These are phyloP conservation scores for Oidium heveae DNA, from an alignment of 2,329 filamentous ascomycete species.

Conservation along the genomic window DNA sequence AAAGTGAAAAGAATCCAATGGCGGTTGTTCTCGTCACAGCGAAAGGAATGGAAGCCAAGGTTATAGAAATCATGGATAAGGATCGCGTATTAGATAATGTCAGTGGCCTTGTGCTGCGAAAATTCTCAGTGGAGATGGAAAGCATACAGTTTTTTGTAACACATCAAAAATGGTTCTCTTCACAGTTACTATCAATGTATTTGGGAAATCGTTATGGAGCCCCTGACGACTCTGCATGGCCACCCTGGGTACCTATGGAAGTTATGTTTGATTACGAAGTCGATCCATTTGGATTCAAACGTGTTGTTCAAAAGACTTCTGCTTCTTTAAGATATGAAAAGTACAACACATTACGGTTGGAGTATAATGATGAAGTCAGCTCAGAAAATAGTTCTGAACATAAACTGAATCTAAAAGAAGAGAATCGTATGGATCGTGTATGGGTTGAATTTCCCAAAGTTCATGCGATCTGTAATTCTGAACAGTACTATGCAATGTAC, in stretches of 20 bases:
- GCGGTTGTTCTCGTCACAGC: conserved; percentile 90
- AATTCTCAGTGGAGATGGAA: conserved; percentile 88
- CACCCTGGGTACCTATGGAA: conserved; percentile 93
- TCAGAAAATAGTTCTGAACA: conserved; percentile 26
- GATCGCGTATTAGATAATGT: conserved; percentile 76
- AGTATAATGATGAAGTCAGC: conserved; percentile 77
- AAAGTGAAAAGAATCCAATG: conserved; percentile 94
- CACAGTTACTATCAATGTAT: conserved; percentile 72
- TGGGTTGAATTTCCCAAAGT: conserved; percentile 93
- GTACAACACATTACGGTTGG: conserved; percentile 87
- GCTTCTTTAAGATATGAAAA: conserved; percentile 90
- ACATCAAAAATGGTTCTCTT: conserved; percentile 70
- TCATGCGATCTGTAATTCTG: conserved; percentile 84
- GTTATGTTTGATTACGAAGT: conserved; percentile 92
- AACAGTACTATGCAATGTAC: conserved; percentile 94
- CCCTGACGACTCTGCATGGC: conserved; percentile 67
- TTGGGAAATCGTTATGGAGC: conserved; percentile 84
- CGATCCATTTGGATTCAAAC: conserved; percentile 91
- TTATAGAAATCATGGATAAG: conserved; percentile 96
- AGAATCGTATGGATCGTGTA: conserved; percentile 79
- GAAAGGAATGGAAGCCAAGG: conserved; percentile 94
- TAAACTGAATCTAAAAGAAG: conserved; percentile 27
- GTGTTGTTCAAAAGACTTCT: conserved; percentile 90
- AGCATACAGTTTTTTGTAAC: conserved; percentile 96
- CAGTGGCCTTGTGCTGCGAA: conserved; percentile 79